Evolutionary conservation across 176 grass and related monocot species (phyloP).

Genomic region (Phragmites australis): DNA sequence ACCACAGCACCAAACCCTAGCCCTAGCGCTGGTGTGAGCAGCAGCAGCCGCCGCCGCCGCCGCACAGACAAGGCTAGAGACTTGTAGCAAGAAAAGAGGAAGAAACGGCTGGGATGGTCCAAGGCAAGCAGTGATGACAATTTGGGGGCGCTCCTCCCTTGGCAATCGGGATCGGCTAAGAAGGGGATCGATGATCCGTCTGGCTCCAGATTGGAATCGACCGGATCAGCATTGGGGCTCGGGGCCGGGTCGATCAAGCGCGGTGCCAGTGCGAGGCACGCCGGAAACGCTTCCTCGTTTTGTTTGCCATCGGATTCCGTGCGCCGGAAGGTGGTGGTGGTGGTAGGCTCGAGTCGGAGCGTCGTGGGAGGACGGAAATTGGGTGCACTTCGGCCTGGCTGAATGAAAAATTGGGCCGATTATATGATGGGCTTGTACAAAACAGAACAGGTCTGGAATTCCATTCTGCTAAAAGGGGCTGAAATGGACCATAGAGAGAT

Average conservation of each 20-base stretch:
- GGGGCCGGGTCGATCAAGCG: background rate
- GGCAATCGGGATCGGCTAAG: constrained; percentile 19
- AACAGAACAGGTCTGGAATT: too few relatives aligned
- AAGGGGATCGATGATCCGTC: background rate
- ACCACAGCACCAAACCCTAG: constrained; percentile 15
- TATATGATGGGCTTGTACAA: too few relatives aligned
- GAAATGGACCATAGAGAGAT: too few relatives aligned
- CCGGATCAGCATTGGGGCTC: background rate
- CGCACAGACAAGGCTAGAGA: background rate
- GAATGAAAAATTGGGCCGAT: too few relatives aligned
- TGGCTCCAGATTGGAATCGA: background rate
- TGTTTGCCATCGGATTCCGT: background rate
- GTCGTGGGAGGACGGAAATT: too few relatives aligned
- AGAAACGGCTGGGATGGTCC: background rate
- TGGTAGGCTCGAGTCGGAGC: too few relatives aligned
- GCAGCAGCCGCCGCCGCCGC: too few relatives aligned
- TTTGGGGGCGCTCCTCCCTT: constrained; percentile 4
- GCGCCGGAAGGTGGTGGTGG: background rate
- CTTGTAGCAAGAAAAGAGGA: background rate
- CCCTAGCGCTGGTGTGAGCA: background rate
- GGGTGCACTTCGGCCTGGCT: too few relatives aligned
- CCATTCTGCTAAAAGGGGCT: too few relatives aligned
- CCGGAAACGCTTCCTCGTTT: constrained; percentile 6
- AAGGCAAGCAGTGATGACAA: background rate
- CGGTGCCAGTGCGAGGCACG: background rate